Evolutionary conservation across 2,329 filamentous ascomycete species (phyloP), one percentile per base, ranked within the genome.

Genomic region (Fusarium nanum): DNA sequence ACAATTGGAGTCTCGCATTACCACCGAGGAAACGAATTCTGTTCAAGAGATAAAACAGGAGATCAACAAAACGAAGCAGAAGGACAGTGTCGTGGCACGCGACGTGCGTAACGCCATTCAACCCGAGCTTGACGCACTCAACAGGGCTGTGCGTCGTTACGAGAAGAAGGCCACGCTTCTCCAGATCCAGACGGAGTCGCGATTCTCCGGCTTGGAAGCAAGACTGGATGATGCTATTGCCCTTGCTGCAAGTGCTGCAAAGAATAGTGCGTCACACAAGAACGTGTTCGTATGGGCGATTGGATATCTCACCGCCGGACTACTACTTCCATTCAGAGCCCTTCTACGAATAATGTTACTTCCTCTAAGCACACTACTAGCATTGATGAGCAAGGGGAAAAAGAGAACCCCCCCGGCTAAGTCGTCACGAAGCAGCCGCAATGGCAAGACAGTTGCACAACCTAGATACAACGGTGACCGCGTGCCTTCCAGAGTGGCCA

Each of bases 121-220:
- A 71, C 91, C 93, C 1, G 93, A 98, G 63, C 85, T 98, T 8
- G 94, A 98, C 74, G 93, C 93, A 0, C 83, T 98, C 32, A 96
- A 94, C 73, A 90, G 95, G 49, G 94, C 95, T 6, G 92, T 98
- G 46, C 88, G 95, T 22, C 89, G 93, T 37, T 97, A 97, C 75
- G 95, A 98, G 82, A 98, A 97, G 81, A 92, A 94, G 74, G 89
- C 92, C 7, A 91, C 91, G 1, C 84, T 94, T 10, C 87, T 94
- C 28, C 87, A 92, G 12, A 86, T 91, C 57, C 91, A 95, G 75
- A 93, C 90, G 5, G 93, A 97, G 70, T 87, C 89, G 11, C 88
- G 92, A 25, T 87, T 98, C 61, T 86, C 88, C 42, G 87, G 89
- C 22, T 83, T 97, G 7, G 92, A 97, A 69, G 83, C 84, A 1